Base-by-base conservation (phyloP, 2,329 filamentous ascomycete species). In the Fusarium chuoi region DNA sequence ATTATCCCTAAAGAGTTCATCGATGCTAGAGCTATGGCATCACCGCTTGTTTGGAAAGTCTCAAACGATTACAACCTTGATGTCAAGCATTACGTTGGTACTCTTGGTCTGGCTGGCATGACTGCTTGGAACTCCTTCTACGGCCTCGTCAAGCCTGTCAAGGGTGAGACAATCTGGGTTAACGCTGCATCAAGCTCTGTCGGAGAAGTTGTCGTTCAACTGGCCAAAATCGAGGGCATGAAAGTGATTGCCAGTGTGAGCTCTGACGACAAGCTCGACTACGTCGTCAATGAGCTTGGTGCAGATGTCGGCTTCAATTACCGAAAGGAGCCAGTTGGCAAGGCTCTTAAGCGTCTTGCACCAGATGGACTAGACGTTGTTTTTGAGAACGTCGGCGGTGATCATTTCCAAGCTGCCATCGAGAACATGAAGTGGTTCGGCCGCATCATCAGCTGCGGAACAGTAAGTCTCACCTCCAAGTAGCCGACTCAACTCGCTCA, bases 341-440 rank as follows among this genome's bases (percentile, higher is more conserved):
- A 33, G 11, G 52, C 52, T 17, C 52, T 56, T 22, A 56, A 56
- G 38, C 36, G 38, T 6, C 52, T 56, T 24, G 52, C 52, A 3
- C 52, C 38, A 30, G 26, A 56, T 15, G 38, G 52, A 15, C 22
- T 56, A 24, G 52, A 56, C 3, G 52, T 56, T 12, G 52, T 56
- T 8, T 56, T 42, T 24, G 38, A 56, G 26, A 56, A 56, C 1
- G 52, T 56, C 2, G 38, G 52, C 26, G 52, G 52, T 3, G 38
- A 56, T 56, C 52, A 56, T 44, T 56, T 56, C 52, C 38, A 56
- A 56, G 52, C 52, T 28, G 52, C 52, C 6, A 56, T 56, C 10
- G 38, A 56, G 9, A 56, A 56, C 38, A 56, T 56, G 52, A 56
- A 56, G 26, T 56, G 52, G 52, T 56, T 56, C 5, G 26, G 52